These are phyloP conservation scores for Kodamaea ohmeri DNA, from an alignment of 1,139 yeast genomes.

Conservation along the genomic window DNA sequence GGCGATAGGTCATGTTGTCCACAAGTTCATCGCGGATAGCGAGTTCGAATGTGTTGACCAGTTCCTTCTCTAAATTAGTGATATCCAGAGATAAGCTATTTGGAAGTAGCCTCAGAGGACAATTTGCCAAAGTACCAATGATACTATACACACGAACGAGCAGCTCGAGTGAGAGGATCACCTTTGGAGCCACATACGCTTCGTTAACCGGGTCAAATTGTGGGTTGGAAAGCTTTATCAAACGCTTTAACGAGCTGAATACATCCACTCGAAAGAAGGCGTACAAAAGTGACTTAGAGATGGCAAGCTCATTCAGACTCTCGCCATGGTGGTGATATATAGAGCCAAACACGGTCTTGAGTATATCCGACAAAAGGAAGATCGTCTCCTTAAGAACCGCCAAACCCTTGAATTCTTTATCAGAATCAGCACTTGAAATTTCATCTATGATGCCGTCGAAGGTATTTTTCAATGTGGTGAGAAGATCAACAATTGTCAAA, in stretches of 20 bases:
- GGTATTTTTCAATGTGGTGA: constrained; percentile 20
- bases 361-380: constrained; percentile 26
- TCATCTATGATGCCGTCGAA: constrained; percentile 18
- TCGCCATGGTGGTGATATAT: constrained; percentile 15
- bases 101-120: constrained; percentile 23
- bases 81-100: constrained; percentile 28
- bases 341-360: constrained; percentile 21
- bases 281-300: constrained; percentile 22
- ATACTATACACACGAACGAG: constrained; percentile 25
- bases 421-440: constrained; percentile 16
- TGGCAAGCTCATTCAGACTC: constrained; percentile 18
- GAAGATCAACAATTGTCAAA: constrained; percentile 17
- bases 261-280: constrained; percentile 26
- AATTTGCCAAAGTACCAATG: constrained; percentile 25
- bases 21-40: constrained; percentile 16
- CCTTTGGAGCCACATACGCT: constrained; percentile 17
- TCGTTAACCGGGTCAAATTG: constrained; percentile 5
- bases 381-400: constrained; percentile 29
- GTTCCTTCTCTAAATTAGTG: constrained; percentile 22
- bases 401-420: constrained; percentile 20
- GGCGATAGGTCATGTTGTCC: constrained; percentile 14
- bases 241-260: constrained; percentile 20
- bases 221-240: constrained; percentile 28
- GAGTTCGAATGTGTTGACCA: constrained; percentile 24
- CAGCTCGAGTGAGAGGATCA: constrained; percentile 31